A percentile compares a stretch with the other conserved stretches of the same genome.
phyloP scores from a whole-genome alignment of 2,329 filamentous ascomycete species.

The Sporothrix brasiliensis region DNA sequence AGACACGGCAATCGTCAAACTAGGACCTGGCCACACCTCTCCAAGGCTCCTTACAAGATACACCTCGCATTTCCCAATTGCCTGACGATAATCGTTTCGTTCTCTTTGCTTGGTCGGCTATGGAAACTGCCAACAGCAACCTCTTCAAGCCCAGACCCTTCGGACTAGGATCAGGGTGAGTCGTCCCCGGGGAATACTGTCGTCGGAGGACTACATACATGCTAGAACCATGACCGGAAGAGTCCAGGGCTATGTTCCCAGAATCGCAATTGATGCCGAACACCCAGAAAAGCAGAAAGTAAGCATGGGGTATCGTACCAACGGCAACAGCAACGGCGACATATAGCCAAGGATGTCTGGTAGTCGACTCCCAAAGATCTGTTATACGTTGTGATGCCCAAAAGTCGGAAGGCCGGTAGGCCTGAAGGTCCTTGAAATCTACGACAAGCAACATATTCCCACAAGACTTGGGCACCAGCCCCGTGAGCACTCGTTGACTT shows the following conservation, averaged over 20 bases:
- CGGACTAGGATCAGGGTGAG: not conserved
- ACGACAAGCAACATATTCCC: no score
- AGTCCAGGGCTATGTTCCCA: no score
- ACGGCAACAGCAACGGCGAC: conserved; percentile 2
- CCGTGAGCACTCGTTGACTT: no score
- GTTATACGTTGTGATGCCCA: not conserved
- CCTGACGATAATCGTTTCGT: not conserved
- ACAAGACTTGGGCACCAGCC: no score
- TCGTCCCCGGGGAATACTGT: no score
- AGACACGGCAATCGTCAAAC: no score
- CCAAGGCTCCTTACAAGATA: not conserved
- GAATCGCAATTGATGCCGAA: conserved; percentile 22
- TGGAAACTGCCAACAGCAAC: not conserved
- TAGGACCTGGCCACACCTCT: not conserved
- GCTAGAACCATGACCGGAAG: no score
- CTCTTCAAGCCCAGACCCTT: not conserved
- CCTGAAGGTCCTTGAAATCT: no score
- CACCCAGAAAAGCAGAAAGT: not conserved
- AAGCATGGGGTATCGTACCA: not conserved
- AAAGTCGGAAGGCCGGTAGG: no score
- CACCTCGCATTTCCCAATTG: conserved; percentile 2
- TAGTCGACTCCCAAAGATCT: not conserved
- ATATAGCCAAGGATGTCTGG: conserved; percentile 1
- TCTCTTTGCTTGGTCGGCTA: not conserved
- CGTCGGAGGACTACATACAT: no score